phyloP scores from a whole-genome alignment of 2,329 filamentous ascomycete species.

The Lasiodiplodia citricola region DNA sequence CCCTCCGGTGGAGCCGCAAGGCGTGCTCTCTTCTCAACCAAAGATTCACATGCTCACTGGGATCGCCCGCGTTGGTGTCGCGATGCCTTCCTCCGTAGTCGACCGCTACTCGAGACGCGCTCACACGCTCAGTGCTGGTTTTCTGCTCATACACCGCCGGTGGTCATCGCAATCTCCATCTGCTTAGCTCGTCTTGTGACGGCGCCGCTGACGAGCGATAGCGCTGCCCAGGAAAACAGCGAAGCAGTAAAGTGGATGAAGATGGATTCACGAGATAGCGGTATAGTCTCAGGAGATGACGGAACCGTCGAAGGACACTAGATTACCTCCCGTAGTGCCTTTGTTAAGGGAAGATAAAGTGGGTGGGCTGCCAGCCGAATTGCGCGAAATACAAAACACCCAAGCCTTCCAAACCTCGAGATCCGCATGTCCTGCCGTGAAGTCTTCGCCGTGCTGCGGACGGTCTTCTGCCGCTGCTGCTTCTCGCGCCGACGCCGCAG shows the following conservation, averaged over 20 bases:
- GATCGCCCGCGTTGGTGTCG: background rate
- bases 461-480: conserved; percentile 15
- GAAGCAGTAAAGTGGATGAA: conserved; percentile 5
- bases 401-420: background rate
- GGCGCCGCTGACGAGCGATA: background rate
- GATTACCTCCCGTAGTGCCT: conserved; percentile 4
- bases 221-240: background rate
- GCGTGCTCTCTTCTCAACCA: background rate
- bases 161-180: background rate
- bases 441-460: conserved; percentile 12
- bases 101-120: background rate
- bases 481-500: background rate
- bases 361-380: background rate
- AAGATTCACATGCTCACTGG: background rate
- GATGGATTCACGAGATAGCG: conserved; percentile 1
- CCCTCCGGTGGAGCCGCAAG: background rate
- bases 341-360: conserved; percentile 13
- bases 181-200: conserved; percentile 6
- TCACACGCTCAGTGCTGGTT: too few relatives aligned
- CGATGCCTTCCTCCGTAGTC: background rate
- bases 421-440: conserved; percentile 12
- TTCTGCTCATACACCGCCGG: background rate
- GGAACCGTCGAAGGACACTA: conserved; percentile 18
- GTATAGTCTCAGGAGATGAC: background rate
- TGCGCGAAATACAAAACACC: background rate